phyloP scores from a whole-genome alignment of 1,284 basidiomycete species.

The Leccinum fallax region DNA sequence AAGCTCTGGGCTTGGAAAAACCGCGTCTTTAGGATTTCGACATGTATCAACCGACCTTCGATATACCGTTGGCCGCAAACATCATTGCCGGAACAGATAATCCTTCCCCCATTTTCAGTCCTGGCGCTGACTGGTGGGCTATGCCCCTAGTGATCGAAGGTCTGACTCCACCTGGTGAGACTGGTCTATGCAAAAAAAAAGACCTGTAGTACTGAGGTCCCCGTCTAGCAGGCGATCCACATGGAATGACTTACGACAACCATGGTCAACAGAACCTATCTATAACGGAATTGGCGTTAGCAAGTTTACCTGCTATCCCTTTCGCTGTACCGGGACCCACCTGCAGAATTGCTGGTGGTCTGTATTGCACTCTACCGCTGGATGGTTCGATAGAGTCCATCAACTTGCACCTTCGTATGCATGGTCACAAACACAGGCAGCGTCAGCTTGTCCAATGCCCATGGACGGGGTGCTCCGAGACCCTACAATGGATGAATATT shows the following conservation, averaged over 20 bases:
- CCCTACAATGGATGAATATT: slow-evolving; percentile 15
- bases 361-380: slow-evolving; percentile 8
- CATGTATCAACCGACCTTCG: slow-evolving; percentile 5
- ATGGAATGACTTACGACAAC: neutral
- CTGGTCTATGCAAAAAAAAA: neutral
- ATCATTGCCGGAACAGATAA: neutral
- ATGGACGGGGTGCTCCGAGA: slow-evolving; percentile 13
- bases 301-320: neutral
- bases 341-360: slow-evolving; percentile 5
- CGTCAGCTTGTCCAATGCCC: slow-evolving; percentile 11
- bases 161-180: neutral
- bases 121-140: neutral
- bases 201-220: neutral
- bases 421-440: slow-evolving; percentile 12
- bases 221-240: neutral
- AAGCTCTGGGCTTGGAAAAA: neutral
- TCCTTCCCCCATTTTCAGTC: neutral
- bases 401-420: slow-evolving; percentile 9
- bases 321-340: neutral
- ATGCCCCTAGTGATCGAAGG: neutral
- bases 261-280: neutral
- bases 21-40: neutral
- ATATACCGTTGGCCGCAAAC: neutral
- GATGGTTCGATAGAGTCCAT: slow-evolving; percentile 11
- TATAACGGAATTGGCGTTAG: neutral